A percentile compares a stretch with the other conserved stretches of the same genome.
phyloP scores from a whole-genome alignment of 768 basidiomycete genomes.

The Boletus patriciae region DNA sequence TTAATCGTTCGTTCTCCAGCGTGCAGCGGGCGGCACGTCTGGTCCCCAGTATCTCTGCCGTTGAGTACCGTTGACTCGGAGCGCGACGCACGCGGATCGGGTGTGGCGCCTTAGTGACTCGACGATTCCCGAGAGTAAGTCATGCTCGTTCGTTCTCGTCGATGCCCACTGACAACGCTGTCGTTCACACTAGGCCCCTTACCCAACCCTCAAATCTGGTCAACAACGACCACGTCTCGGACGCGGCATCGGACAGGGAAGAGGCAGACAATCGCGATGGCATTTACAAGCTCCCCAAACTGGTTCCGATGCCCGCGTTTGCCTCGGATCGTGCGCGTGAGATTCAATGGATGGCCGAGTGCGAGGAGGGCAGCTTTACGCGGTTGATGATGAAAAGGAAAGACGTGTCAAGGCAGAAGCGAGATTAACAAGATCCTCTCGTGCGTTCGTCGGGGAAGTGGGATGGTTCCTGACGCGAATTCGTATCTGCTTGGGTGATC shows the following conservation, averaged over 20 bases:
- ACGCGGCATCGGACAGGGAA: slow-evolving; percentile 34
- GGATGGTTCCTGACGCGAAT: background rate
- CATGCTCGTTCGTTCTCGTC: background rate
- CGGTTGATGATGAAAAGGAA: slow-evolving; percentile 89
- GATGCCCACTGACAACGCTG: background rate
- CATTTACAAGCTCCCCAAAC: slow-evolving; percentile 81
- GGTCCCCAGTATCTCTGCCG: slow-evolving; percentile 47
- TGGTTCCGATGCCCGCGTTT: slow-evolving; percentile 71
- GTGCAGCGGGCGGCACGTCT: no score
- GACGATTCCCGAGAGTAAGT: no score
- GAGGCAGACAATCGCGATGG: slow-evolving; percentile 38
- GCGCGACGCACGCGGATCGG: slow-evolving; percentile 52
- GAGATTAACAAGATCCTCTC: slow-evolving; percentile 79
- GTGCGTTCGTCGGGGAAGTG: background rate
- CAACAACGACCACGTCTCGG: slow-evolving; percentile 38
- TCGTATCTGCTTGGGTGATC: background rate
- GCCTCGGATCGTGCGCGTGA: slow-evolving; percentile 70
- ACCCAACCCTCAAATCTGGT: slow-evolving; percentile 80
- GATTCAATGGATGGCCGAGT: slow-evolving; percentile 76
- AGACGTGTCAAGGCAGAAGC: slow-evolving; percentile 64
- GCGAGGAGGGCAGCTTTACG: slow-evolving; percentile 94
- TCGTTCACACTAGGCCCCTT: slow-evolving; percentile 66
- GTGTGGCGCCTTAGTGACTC: no score
- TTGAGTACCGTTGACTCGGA: slow-evolving; percentile 55
- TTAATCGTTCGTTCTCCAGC: slow-evolving; percentile 75